Base-by-base conservation (phyloP, 768 basidiomycete genomes). In the Amanita exitialis region DNA sequence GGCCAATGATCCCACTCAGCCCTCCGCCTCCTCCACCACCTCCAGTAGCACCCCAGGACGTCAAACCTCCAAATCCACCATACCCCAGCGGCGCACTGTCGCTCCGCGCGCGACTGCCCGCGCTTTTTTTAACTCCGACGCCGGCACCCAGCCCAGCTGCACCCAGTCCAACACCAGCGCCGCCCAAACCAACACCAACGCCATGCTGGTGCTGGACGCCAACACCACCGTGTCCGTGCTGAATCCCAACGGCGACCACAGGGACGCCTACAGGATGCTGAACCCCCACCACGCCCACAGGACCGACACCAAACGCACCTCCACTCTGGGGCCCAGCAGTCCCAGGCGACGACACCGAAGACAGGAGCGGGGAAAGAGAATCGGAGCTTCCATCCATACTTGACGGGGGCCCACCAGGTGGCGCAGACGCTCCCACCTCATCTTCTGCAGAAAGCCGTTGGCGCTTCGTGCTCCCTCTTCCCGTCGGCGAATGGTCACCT, bases 31-130 rank as follows among this genome's bases (percentile, higher is more conserved):
- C 55, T 9, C 58, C 67, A 42, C 49, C 45, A 23, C 54, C 55
- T 13, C 47, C 36, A 2, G 20, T 48, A 0, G 47, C 47, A 18
- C 47, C 47, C 61, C 61, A 59, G 37, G 58, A 56, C 20, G 59
- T 53, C 59, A 57, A 52, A 32, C 61, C 57, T 44, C 61, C 47
- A 55, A 64, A 58, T 43, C 63, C 32, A 13, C 32, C 74, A 59
- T 81, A 80, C 38, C 82, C 82, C 30, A 86, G 64, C 35, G 83
- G 83, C 15, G 83, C 79, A 28, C 77, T 79, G 58, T 86, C 83
- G 58, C 82, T 83, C 58, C 83, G 65, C 28, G 82, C 82, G n/a
- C 83, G 71, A 47, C 73, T 70, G 44, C 69, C 60, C 28, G 25
- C 27, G 20, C 21, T 10, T 61, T 72, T 73, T 64, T 74, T 73